Base-by-base conservation (phyloP, 2,329 filamentous ascomycete genomes). In the Exserohilum turcica region DNA sequence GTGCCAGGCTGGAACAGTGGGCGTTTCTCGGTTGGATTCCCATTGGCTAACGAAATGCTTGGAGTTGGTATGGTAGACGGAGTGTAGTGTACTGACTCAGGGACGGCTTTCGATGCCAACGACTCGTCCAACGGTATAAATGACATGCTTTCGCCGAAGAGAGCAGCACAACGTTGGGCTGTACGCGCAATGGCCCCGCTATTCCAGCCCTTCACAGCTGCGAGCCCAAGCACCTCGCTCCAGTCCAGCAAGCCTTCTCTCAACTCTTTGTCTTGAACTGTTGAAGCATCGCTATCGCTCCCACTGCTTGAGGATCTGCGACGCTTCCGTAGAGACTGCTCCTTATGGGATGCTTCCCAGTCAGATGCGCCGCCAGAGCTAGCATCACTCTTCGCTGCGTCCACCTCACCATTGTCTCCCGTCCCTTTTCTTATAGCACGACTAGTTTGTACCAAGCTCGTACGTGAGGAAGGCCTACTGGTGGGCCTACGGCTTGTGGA, bases 211-310 rank as follows among this genome's bases (percentile, higher is more conserved):
- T 84, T 84, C 43, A 95, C 76, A 0, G 90, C 83, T 2, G 93
- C 93, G 0, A 91, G 81, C 0, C 90, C 90, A 24, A 97, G 76
- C 1, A 97, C 83, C 61, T 96, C 90, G 61, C 86, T 89, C 93
- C 93, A 97, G 75, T 95, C 89, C 18, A 73, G 61, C 6, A 72
- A 56, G 12, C 65, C 60, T 29, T 51, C 52, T 33, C 63, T 56
- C 16, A 24, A 33, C 19, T 46, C 47, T 38, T 54, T 40, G 37
- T 65, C 58, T 19, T 55, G 55, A 10, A 36, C 52, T 19, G 27
- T 61, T 12, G 58, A 61, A 15, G 38, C 28, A 18, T 54, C 51
- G 2, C 63, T 54, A 18, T 44, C 56, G 7, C 48, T 49, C 19
- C 42, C 24, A 6, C 43, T 57, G 29, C 50, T 59, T 29, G 28